These are phyloP conservation scores for Thraustotheca clavata DNA, from an alignment of 352 stramenopile species.

Conservation along the genomic window DNA sequence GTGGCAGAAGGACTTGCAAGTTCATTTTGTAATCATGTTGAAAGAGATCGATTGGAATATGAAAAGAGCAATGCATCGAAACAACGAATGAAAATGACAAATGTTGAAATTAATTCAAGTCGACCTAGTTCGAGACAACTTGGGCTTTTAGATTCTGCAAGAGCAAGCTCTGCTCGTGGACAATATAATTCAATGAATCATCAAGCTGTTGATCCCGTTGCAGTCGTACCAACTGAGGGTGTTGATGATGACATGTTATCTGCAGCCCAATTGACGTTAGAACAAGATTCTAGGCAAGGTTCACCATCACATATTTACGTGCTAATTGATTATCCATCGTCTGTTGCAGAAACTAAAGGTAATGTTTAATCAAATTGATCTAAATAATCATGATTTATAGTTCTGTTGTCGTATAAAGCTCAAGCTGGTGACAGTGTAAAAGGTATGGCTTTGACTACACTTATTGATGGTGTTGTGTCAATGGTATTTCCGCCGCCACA, in stretches of 20 bases:
- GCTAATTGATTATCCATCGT: constrained; percentile 47
- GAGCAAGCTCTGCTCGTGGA: not conserved
- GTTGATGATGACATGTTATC: constrained; percentile 12
- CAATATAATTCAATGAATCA: not conserved
- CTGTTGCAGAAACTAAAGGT: constrained; percentile 36
- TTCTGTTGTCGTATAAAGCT: constrained; percentile 7
- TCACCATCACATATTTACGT: constrained; percentile 41
- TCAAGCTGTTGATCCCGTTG: not conserved
- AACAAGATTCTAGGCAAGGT: not conserved
- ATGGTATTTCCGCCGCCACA: constrained; percentile 22
- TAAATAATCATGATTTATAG: constrained; percentile 6
- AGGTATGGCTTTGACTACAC: constrained; percentile 33
- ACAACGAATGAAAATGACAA: no score
- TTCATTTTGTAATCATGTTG: constrained; percentile 1
- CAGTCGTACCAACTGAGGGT: not conserved
- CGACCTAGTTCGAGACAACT: no score
- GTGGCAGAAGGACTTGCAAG: constrained; percentile 1
- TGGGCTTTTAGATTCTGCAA: not conserved
- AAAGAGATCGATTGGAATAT: constrained; percentile 9
- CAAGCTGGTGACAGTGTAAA: not conserved
- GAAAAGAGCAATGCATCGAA: not conserved
- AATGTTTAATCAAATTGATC: constrained; percentile 28
- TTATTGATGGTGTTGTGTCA: constrained; percentile 53
- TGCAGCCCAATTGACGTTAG: not conserved
- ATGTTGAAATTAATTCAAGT: no score